Evolutionary conservation across 129 eudicot genomes (phyloP), one percentile per base, ranked within the genome.

Genomic region (Chrysanthemum lavandulifolium): DNA sequence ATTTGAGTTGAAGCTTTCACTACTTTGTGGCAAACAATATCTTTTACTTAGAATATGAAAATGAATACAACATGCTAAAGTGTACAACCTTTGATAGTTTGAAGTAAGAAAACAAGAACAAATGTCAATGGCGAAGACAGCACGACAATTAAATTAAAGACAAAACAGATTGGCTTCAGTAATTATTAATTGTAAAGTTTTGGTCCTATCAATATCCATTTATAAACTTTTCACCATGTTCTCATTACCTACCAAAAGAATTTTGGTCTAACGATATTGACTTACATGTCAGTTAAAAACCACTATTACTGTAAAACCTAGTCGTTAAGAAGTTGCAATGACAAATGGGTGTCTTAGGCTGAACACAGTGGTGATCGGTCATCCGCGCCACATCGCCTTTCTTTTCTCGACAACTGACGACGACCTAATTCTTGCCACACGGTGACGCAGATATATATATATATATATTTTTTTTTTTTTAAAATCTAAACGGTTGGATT

Each of bases 91-190:
- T 54, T 43, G 47, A 40, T 40, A 40, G 58, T 21, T 31, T 74
- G 52, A 45, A 48, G 67, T 66, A 55, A 66, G 58, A 75, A 65
- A 65, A 13, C 67, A 66, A 40, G 49, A 66, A 15, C 29, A 56
- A 55, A 75, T 66, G 79, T 75, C 50, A 75, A 60, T 72, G 59
- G n/a, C 27, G 40, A 23, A 61, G 59, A 58, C 56, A 43, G 68
- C 76, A 18, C 59, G 60, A 8, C 15, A 60, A 56, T 47, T 65
- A 58, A 57, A 40, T 27, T 12, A 63, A 33, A 52, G 60, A 9
- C 48, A 48, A 63, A 61, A 49, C 40, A 27, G 25, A 64, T 51
- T 19, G 21, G 75, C 10, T 58, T 40, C 8, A 57, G 19, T 57
- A 40, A 8, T 71, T 68, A 14, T 14, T 36, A 36, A 5, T 36